phyloP scores from a whole-genome alignment of 2,329 filamentous ascomycete species.

The Alternaria dauci region DNA sequence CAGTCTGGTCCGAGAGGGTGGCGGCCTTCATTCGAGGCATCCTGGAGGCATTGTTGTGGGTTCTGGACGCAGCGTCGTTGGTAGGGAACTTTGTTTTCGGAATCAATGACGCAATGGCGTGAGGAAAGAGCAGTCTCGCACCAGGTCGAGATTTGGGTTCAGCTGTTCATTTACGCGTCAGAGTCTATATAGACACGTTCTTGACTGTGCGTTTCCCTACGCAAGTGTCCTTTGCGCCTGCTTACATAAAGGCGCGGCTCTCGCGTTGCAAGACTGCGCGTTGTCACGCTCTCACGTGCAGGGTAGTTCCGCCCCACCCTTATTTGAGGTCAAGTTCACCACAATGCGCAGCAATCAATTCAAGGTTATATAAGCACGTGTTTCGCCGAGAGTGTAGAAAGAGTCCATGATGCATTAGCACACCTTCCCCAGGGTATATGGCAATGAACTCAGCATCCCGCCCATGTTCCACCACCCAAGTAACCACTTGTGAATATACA shows the following conservation, averaged over 20 bases:
- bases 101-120: constrained; percentile 40
- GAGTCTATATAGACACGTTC: background rate
- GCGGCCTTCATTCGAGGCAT: constrained; percentile 52
- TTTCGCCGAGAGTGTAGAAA: background rate
- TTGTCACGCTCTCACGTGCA: constrained; percentile 25
- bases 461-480: constrained; percentile 1
- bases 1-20: constrained; percentile 55
- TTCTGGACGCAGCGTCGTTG: constrained; percentile 3
- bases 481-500: constrained; percentile 15
- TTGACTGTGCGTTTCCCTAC: background rate
- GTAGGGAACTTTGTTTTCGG: constrained; percentile 7
- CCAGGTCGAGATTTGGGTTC: background rate
- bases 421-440: constrained; percentile 26
- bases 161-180: background rate
- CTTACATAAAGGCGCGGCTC: background rate
- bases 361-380: background rate
- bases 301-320: background rate
- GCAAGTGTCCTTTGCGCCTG: background rate
- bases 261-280: constrained; percentile 8
- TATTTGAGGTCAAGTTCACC: background rate
- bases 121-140: background rate
- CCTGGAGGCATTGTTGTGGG: constrained; percentile 22
- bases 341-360: background rate
- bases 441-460: constrained; percentile 17
- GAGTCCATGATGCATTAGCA: constrained; percentile 10